Evolutionary conservation across 768 basidiomycete species (phyloP).

Genomic region (Amyloporia xantha): DNA sequence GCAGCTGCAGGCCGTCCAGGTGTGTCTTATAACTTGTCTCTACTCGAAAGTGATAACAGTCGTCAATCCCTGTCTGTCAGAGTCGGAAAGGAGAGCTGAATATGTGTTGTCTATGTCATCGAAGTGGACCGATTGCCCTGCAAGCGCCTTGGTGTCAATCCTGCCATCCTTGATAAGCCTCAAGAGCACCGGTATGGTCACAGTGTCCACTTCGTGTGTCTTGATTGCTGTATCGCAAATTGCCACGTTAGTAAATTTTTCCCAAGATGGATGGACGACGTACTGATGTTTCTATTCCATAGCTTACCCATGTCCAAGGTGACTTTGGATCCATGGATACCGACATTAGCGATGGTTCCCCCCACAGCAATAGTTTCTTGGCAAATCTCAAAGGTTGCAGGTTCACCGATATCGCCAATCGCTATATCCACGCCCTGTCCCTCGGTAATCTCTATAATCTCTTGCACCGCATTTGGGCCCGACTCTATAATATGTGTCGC

Average conservation of each 20-base stretch:
- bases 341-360: constrained; percentile 22
- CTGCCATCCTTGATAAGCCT: constrained; percentile 18
- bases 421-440: constrained; percentile 20
- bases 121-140: constrained; percentile 19
- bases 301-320: constrained; percentile 21
- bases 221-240: no score
- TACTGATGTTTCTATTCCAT: constrained; percentile 22
- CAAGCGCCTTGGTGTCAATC: constrained; percentile 11
- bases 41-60: no score
- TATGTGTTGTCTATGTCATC: constrained; percentile 19
- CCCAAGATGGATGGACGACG: no score
- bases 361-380: constrained; percentile 20
- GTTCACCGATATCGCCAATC: constrained; percentile 21
- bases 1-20: no score
- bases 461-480: constrained; percentile 11
- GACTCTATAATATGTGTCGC: constrained; percentile 19
- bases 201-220: constrained; percentile 18
- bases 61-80: no score
- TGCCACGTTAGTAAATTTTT: no score
- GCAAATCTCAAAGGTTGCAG: constrained; percentile 21
- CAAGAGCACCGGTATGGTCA: constrained; percentile 16
- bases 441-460: constrained; percentile 20
- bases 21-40: no score
- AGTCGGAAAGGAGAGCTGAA: no score
- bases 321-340: constrained; percentile 19